Conservation (phyloP, 257 asterid species). For the Solanum peruvianum region DNA sequence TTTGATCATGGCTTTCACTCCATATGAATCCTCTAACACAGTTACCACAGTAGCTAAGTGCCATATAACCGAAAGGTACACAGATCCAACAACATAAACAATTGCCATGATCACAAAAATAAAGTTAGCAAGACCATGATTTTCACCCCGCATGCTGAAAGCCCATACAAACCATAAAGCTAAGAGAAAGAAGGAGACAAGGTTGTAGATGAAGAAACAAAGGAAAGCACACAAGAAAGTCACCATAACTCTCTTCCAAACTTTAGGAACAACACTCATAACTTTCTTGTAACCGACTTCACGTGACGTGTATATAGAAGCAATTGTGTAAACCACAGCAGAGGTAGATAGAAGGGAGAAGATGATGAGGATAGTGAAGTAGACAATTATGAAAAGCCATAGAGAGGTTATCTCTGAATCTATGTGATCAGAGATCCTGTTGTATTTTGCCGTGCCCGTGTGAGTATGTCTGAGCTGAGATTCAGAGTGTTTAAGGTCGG, state of each 20-base stretch:
- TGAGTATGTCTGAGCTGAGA: neutral
- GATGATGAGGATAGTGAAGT: slow-evolving; percentile 20
- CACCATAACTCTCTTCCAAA: slow-evolving; percentile 49
- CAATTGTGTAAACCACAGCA: slow-evolving; percentile 53
- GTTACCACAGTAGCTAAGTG: slow-evolving; percentile 55
- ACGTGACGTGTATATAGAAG: slow-evolving; percentile 31
- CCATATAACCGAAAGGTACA: slow-evolving; percentile 44
- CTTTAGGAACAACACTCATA: slow-evolving; percentile 49
- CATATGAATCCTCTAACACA: slow-evolving; percentile 46
- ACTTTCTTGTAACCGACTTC: slow-evolving; percentile 31
- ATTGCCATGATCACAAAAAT: slow-evolving; percentile 6
- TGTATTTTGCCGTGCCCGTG: neutral
- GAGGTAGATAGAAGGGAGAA: slow-evolving; percentile 59
- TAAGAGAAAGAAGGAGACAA: slow-evolving; percentile 1
- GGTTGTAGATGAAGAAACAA: slow-evolving; percentile 20
- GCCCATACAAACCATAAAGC: neutral
- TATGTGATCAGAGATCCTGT: slow-evolving; percentile 14
- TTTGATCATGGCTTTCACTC: slow-evolving; percentile 45
- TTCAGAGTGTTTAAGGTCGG: slow-evolving; percentile 15
- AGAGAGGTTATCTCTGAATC: slow-evolving; percentile 23
- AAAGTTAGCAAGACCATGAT: neutral
- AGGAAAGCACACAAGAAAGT: slow-evolving; percentile 34
- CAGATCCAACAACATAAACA: slow-evolving; percentile 18
- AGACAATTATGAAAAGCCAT: slow-evolving; percentile 17
- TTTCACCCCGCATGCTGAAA: neutral